Conservation (phyloP, 2,329 filamentous ascomycete genomes). For the Fusarium anthophilum region DNA sequence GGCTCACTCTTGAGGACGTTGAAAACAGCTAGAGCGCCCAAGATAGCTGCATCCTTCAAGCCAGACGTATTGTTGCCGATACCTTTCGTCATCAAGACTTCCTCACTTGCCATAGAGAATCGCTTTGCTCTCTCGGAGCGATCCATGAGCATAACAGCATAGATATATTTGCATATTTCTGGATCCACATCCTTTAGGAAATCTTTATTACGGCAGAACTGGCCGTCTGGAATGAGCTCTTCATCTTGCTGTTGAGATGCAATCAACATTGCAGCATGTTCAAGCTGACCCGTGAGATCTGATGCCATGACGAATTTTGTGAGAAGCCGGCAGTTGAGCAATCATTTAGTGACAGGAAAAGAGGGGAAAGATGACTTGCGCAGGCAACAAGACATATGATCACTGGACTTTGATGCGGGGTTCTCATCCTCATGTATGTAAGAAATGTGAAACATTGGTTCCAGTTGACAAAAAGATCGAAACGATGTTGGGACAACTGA, state of each 20-base stretch:
- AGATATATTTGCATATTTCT: not conserved
- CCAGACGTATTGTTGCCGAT: not conserved
- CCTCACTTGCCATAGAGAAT: not conserved
- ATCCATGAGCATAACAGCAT: not conserved
- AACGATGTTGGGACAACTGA: no score
- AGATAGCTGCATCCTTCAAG: not conserved
- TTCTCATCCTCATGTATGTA: not conserved
- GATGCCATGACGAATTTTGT: not conserved
- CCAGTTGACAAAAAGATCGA: not conserved
- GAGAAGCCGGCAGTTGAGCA: rapidly evolving
- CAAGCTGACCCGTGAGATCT: not conserved
- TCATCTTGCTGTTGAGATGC: not conserved
- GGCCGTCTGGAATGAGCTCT: not conserved
- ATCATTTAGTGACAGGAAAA: not conserved
- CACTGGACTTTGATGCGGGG: not conserved
- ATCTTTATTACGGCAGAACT: not conserved
- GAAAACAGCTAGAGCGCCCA: not conserved
- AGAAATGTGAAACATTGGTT: not conserved
- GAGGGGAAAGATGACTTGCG: not conserved
- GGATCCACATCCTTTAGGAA: not conserved
- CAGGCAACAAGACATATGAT: not conserved
- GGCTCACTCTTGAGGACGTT: not conserved
- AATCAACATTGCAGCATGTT: not conserved
- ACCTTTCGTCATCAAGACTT: not conserved
- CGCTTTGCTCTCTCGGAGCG: not conserved